These are phyloP conservation scores for Hypericum perforatum DNA, from an alignment of 345 rosid genomes.

Conservation along the genomic window DNA sequence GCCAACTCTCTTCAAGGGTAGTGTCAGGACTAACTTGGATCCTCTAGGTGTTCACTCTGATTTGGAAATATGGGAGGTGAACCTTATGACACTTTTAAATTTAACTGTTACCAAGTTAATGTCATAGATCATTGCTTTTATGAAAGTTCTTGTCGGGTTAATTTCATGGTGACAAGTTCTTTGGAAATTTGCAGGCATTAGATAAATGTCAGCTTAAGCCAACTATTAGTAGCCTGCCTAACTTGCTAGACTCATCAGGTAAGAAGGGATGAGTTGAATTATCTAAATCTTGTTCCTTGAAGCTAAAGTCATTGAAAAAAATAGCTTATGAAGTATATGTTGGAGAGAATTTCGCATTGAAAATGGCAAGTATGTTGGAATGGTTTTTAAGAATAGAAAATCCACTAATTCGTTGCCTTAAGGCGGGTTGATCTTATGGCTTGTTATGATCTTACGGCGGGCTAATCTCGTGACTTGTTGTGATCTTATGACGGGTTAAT, in stretches of 20 bases:
- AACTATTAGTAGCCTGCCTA: conserved; percentile 44
- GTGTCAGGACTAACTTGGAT: conserved; percentile 71
- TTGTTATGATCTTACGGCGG: no score
- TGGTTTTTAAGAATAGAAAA: no score
- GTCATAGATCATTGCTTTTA: no score
- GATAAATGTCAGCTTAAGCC: conserved; percentile 72
- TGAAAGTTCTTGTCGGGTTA: no score
- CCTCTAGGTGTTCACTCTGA: conserved; percentile 73
- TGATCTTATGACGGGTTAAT: no score
- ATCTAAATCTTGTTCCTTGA: background rate
- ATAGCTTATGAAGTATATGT: background rate
- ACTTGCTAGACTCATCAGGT: conserved; percentile 60
- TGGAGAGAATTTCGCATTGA: no score
- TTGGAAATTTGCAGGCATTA: conserved; percentile 33
- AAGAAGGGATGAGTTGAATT: background rate
- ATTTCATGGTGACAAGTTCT: no score
- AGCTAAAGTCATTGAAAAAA: background rate
- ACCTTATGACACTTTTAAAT: background rate
- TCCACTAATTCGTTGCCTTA: no score
- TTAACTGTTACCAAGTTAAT: no score
- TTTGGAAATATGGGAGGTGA: conserved; percentile 73
- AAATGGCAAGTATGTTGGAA: no score
- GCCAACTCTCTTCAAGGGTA: conserved; percentile 76
- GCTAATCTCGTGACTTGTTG: no score
- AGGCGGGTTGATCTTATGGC: no score